These are phyloP conservation scores for Ramaria rubella DNA, from an alignment of 768 basidiomycete species.

Conservation along the genomic window DNA sequence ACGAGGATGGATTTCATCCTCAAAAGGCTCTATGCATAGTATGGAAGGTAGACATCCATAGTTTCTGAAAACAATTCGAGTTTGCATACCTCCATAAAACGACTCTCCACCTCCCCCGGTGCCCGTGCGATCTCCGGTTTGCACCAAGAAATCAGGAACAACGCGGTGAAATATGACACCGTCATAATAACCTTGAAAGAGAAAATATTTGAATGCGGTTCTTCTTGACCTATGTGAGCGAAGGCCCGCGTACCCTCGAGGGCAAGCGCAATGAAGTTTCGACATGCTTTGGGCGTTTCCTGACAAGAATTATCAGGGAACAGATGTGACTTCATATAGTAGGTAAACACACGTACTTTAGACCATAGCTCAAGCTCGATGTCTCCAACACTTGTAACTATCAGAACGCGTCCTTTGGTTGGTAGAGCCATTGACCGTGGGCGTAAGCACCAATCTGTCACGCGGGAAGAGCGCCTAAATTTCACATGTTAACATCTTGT, in stretches of 20 bases:
- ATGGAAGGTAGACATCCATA: slow-evolving; percentile 17
- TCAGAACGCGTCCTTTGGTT: slow-evolving; percentile 77
- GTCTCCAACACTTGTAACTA: slow-evolving; percentile 82
- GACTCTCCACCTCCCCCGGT: slow-evolving; percentile 92
- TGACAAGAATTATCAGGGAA: slow-evolving; percentile 22
- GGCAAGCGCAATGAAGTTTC: slow-evolving; percentile 82
- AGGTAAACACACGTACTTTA: slow-evolving; percentile 44
- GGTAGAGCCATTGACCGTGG: slow-evolving; percentile 75
- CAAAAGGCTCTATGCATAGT: slow-evolving; percentile 67
- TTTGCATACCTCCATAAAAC: slow-evolving; percentile 73
- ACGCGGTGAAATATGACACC: slow-evolving; percentile 93
- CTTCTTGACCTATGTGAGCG: not conserved
- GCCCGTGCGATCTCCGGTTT: slow-evolving; percentile 90
- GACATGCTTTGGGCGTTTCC: slow-evolving; percentile 93
- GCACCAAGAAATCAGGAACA: slow-evolving; percentile 87
- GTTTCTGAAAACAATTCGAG: not conserved
- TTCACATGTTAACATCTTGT: too few species aligned
- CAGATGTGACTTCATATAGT: not conserved
- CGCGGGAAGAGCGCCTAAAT: too few species aligned
- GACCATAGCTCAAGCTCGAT: slow-evolving; percentile 90
- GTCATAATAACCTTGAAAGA: slow-evolving; percentile 80
- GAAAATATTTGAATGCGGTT: not conserved
- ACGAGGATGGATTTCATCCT: slow-evolving; percentile 91
- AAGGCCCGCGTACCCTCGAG: slow-evolving; percentile 69
- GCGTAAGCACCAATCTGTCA: too few species aligned